A percentile compares a stretch with the other conserved stretches of the same genome.
phyloP scores from a whole-genome alignment of 2,329 filamentous ascomycete species.

The Alternaria gansuensis region DNA sequence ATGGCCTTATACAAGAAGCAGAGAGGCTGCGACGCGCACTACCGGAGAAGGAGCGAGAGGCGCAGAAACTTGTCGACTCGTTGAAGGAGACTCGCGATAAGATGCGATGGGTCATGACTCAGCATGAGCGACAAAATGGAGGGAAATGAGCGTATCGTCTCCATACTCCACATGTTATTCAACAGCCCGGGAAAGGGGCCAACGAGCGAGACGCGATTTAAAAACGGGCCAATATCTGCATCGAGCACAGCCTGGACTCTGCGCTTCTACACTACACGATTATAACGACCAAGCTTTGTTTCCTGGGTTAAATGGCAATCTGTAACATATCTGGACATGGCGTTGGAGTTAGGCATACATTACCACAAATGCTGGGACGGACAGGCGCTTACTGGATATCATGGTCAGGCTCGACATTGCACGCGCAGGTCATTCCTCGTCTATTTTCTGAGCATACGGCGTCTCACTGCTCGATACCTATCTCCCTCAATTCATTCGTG shows the following conservation, averaged over 20 bases:
- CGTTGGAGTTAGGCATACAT: conserved; percentile 22
- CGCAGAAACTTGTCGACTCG: conserved; percentile 67
- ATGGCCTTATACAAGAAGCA: conserved; percentile 67
- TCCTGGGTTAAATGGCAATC: conserved; percentile 29
- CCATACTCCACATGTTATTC: conserved; percentile 3
- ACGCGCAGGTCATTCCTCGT: not conserved
- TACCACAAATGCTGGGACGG: conserved; percentile 11
- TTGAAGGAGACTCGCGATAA: conserved; percentile 70
- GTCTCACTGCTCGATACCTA: not conserved
- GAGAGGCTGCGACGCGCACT: conserved; percentile 65
- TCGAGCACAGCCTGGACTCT: not conserved
- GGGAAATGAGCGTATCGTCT: conserved; percentile 6
- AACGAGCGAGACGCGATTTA: conserved; percentile 1
- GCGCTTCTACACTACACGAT: conserved; percentile 20
- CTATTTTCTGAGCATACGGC: not conserved
- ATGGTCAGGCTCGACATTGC: conserved; percentile 1
- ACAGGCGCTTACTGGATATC: conserved; percentile 10
- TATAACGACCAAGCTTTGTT: conserved; percentile 31
- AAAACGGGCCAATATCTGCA: not conserved
- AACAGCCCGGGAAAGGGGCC: conserved; percentile 7
- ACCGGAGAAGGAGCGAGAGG: conserved; percentile 66
- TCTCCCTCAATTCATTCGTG: conserved; percentile 4
- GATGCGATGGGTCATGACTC: conserved; percentile 73
- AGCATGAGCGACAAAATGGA: conserved; percentile 37
- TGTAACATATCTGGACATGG: conserved; percentile 38